Base-by-base conservation (phyloP, 495 filamentous ascomycete genomes). In the Penicillium canariense region DNA sequence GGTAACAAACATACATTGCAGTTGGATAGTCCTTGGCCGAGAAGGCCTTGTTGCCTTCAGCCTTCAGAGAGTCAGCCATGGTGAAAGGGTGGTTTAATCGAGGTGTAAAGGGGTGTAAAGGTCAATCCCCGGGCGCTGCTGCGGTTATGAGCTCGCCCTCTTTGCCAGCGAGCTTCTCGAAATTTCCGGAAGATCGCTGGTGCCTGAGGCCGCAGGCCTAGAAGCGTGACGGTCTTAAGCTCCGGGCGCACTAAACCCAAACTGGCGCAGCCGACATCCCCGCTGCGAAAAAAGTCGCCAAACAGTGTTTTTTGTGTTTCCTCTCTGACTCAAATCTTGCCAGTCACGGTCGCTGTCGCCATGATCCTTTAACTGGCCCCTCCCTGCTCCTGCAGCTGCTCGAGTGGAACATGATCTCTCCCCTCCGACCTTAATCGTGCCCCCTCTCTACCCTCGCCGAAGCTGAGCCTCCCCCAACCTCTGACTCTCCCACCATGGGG, bases 31-130 rank as follows among this genome's bases (percentile, higher is more conserved):
- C 89, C 80, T 97, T 97, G 44, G 87, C 91, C 56, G 90, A 84
- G 69, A 98, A 97, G 74, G 94, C 91, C 75, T 96, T 95, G 78
- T 98, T 98, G 79, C 94, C 94, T 68, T 92, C 86, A 58, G 92
- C 90, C 80, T 98, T 98, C 61, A 97, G 82, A 66, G 78, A 72
- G 68, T 82, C 77, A 55, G 79, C 77, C 79, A 82, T 82, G 34
- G 5, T 74, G 58, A 15, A 31, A 43, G 32, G n/a, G n/a, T n/a
- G 17, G 20, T 38, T 45, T 48, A n/a, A 17, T n/a, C 54, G 31
- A 11, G 47, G 58, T 23, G 32, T 26, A 35, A 45, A 28, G 47
- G 2, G 15, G 17, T 39, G n/a, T 23, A 18, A 31, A 35, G 39
- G 27, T 58, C 47, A 57, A 56, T 43, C 52, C 26, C 45, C 35